These are phyloP conservation scores for Boletus sp. DNA, from an alignment of 768 basidiomycete species.

Conservation along the genomic window DNA sequence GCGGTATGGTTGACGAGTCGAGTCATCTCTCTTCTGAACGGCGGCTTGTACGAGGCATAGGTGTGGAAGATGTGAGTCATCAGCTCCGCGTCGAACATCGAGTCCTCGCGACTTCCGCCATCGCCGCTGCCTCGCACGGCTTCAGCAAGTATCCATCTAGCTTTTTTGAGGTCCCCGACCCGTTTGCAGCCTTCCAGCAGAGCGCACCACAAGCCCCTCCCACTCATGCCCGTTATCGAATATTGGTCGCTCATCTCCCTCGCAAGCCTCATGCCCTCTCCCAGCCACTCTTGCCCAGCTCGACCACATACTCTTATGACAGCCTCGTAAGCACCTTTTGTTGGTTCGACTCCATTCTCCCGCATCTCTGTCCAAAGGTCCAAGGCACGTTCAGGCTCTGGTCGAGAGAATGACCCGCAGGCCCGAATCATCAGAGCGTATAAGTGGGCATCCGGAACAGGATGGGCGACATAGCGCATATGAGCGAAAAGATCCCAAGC, in stretches of 20 bases:
- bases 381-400: conserved; percentile 87
- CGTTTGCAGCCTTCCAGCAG: conserved; percentile 90
- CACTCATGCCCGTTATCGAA: conserved; percentile 31
- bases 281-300: conserved; percentile 64
- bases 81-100: conserved; percentile 58
- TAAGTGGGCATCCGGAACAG: conserved; percentile 65
- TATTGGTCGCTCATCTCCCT: conserved; percentile 83
- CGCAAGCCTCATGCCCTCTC: conserved; percentile 81
- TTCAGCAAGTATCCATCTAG: conserved; percentile 90
- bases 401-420: conserved; percentile 60
- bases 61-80: conserved; percentile 87
- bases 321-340: conserved; percentile 72
- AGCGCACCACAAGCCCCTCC: conserved; percentile 70
- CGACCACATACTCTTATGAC: conserved; percentile 79
- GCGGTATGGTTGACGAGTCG: conserved; percentile 34
- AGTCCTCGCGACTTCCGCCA: conserved; percentile 24
- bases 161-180: conserved; percentile 76
- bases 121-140: conserved; percentile 38
- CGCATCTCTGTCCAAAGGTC: conserved; percentile 96
- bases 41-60: conserved; percentile 77
- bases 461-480: conserved; percentile 95
- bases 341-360: conserved; percentile 63
- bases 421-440: conserved; percentile 88
- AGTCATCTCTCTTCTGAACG: conserved; percentile 56
- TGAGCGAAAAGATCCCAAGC: conserved; percentile 96